Evolutionary conservation across 805 yeast species (phyloP).

Genomic region (Nakazawaea anatomiae): DNA sequence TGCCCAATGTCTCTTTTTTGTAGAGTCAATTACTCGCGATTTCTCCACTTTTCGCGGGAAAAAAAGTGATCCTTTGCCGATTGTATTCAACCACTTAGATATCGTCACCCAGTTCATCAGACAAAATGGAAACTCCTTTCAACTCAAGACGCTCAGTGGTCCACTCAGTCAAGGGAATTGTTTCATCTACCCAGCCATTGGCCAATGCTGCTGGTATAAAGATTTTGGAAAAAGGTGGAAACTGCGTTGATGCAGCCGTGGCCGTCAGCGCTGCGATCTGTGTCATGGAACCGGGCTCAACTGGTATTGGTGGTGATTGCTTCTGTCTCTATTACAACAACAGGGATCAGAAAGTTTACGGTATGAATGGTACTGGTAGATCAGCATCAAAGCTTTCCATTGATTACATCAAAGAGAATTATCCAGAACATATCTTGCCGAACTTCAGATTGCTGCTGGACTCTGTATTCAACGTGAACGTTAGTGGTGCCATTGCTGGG

Average conservation of each 20-base stretch:
- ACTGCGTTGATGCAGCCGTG: slow-evolving; percentile 60
- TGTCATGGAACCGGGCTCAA: slow-evolving; percentile 52
- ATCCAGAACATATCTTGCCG: slow-evolving; percentile 36
- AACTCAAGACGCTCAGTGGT: slow-evolving; percentile 68
- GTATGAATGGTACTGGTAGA: slow-evolving; percentile 74
- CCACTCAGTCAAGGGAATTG: slow-evolving; percentile 67
- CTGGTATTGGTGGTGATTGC: slow-evolving; percentile 67
- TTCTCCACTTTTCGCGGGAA: too few species aligned
- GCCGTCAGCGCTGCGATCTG: slow-evolving; percentile 53
- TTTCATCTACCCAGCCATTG: slow-evolving; percentile 69
- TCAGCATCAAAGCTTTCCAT: slow-evolving; percentile 47
- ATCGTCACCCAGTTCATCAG: too few species aligned
- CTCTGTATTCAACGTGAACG: slow-evolving; percentile 58
- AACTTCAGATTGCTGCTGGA: slow-evolving; percentile 39
- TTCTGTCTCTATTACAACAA: slow-evolving; percentile 57
- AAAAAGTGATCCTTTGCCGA: too few species aligned
- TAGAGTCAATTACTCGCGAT: too few species aligned
- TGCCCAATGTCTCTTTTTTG: too few species aligned
- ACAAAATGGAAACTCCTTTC: slow-evolving; percentile 19
- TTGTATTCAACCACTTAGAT: too few species aligned
- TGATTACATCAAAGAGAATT: slow-evolving; percentile 36
- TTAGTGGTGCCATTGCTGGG: slow-evolving; percentile 78
- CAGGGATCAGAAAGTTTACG: slow-evolving; percentile 45
- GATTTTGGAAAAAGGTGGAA: slow-evolving; percentile 67
- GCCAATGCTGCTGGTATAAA: slow-evolving; percentile 71